phyloP scores from a whole-genome alignment of 768 basidiomycete species.

The Mycena metata region DNA sequence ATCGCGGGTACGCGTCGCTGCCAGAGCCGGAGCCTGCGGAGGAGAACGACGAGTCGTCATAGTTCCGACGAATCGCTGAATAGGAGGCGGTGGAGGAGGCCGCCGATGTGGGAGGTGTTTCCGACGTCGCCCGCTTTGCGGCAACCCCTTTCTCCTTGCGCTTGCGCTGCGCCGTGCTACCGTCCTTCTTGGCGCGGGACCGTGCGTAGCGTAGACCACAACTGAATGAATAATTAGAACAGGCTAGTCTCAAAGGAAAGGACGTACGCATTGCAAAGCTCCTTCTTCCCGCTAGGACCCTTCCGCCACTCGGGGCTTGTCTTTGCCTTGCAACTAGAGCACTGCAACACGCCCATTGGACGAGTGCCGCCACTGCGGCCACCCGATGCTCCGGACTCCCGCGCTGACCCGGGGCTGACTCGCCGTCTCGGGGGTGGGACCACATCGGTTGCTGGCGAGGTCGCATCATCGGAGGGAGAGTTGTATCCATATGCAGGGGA shows the following conservation, averaged over 20 bases:
- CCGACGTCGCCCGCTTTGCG: conserved; percentile 56
- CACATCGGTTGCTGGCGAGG: conserved; percentile 51
- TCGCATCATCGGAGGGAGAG: conserved; percentile 49
- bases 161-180: conserved; percentile 67
- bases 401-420: conserved; percentile 64
- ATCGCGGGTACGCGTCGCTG: conserved; percentile 66
- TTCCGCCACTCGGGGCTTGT: conserved; percentile 93
- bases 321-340: conserved; percentile 85
- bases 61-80: conserved; percentile 61
- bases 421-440: conserved; percentile 72
- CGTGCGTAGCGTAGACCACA: conserved; percentile 91
- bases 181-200: conserved; percentile 91
- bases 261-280: conserved; percentile 92
- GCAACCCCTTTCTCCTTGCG: conserved; percentile 71
- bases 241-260: conserved; percentile 33
- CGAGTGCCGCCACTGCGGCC: conserved; percentile 71
- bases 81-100: conserved; percentile 51
- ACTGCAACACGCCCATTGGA: conserved; percentile 78
- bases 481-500: conserved; percentile 56
- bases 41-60: conserved; percentile 64
- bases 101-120: conserved; percentile 53
- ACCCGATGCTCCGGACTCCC: conserved; percentile 61
- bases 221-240: conserved; percentile 51
- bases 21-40: conserved; percentile 70
- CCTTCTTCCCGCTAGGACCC: conserved; percentile 91